Evolutionary conservation across 164 flowering plant species (phyloP).

Genomic region (Macadamia tetraphylla): DNA sequence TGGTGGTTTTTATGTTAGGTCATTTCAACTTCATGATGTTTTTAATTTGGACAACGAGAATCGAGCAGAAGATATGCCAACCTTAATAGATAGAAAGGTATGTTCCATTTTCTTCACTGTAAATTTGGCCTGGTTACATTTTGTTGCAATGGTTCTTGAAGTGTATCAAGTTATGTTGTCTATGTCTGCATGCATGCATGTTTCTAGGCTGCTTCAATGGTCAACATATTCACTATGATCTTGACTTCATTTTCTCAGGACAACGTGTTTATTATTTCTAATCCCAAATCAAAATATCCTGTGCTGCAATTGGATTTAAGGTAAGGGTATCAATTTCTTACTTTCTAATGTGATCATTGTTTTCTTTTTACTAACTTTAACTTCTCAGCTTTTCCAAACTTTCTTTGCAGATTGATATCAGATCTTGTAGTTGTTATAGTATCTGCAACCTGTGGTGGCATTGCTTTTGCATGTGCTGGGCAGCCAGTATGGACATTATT

Average conservation of each 20-base stretch:
- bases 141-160: too few species aligned
- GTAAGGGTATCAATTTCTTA: constrained; percentile 22
- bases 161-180: too few species aligned
- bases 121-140: background rate
- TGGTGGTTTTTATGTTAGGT: constrained; percentile 31
- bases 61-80: constrained; percentile 78
- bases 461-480: constrained; percentile 96
- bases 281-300: constrained; percentile 83
- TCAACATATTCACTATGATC: constrained; percentile 4
- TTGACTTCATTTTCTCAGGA: constrained; percentile 46
- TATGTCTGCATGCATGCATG: background rate
- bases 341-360: background rate
- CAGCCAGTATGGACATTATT: constrained; percentile 64
- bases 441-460: constrained; percentile 97
- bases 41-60: constrained; percentile 84
- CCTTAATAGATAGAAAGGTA: constrained; percentile 82
- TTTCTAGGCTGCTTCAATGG: background rate
- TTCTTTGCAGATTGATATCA: constrained; percentile 67
- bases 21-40: constrained; percentile 74
- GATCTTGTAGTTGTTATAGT: constrained; percentile 94
- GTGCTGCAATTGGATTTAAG: constrained; percentile 80
- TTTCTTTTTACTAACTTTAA: background rate
- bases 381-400: constrained; percentile 9
- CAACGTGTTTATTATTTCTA: constrained; percentile 92
- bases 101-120: background rate